phyloP scores from a whole-genome alignment of 306 rosid genomes.

The Trifolium dubium region DNA sequence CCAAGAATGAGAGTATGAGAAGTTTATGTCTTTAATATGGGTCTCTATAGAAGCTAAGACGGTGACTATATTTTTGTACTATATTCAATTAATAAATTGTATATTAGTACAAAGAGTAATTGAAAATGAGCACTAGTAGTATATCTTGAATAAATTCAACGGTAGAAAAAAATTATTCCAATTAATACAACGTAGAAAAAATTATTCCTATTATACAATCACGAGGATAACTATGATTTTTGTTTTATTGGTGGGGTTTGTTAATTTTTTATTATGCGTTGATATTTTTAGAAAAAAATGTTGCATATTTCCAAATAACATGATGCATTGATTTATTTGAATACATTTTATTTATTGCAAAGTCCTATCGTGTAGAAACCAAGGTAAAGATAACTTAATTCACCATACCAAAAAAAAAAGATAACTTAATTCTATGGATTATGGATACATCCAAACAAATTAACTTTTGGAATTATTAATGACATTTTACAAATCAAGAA shows the following conservation, averaged over 20 bases:
- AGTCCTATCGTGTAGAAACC: background rate
- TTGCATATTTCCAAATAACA: background rate
- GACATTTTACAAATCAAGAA: too few relatives aligned
- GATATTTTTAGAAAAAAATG: background rate
- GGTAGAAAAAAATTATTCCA: background rate
- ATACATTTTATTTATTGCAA: background rate
- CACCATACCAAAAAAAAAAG: too few relatives aligned
- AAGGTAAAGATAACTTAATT: background rate
- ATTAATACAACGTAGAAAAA: background rate
- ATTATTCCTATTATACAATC: background rate
- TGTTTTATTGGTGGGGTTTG: background rate
- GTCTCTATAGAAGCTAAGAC: background rate
- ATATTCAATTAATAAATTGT: too few relatives aligned
- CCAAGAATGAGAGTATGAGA: background rate
- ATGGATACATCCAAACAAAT: background rate
- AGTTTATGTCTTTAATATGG: background rate
- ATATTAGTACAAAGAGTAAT: background rate
- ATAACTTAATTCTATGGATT: too few relatives aligned
- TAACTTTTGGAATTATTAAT: too few relatives aligned
- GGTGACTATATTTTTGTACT: background rate
- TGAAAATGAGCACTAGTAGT: background rate
- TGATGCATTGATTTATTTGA: background rate
- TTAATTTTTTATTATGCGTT: background rate
- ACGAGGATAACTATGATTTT: background rate
- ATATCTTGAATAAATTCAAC: constrained; percentile 1